Evolutionary conservation across 139 green algal genomes (phyloP).

Genomic region (Chlorella ohadii): DNA sequence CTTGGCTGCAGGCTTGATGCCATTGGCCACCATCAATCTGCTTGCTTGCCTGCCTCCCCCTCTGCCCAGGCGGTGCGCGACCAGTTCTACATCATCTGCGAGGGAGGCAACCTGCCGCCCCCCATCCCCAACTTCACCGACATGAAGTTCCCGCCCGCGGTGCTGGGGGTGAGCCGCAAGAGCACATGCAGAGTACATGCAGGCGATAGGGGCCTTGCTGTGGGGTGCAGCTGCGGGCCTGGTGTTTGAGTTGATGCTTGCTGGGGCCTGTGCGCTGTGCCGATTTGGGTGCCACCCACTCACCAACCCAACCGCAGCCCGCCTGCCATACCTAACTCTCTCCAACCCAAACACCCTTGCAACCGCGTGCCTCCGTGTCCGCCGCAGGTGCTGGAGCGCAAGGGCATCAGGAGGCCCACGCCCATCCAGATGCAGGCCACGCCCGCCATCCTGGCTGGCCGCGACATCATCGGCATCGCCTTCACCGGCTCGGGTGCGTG

Average conservation of each 20-base stretch:
- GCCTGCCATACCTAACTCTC: no score
- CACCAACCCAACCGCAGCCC: no score
- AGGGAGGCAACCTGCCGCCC: conserved; percentile 88
- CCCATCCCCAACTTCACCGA: conserved; percentile 86
- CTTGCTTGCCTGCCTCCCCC: not conserved
- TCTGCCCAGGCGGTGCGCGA: conserved; percentile 77
- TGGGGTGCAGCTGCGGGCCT: no score
- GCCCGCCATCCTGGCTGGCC: conserved; percentile 89
- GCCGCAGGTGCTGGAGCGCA: conserved; percentile 73
- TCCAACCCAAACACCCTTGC: no score
- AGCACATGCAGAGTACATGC: no score
- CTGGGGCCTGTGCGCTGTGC: no score
- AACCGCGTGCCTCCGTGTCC: no score
- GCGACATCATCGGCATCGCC: conserved; percentile 99
- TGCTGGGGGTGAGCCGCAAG: conserved; percentile 50
- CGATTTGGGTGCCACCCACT: no score
- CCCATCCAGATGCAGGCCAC: conserved; percentile 97
- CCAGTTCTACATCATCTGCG: conserved; percentile 90
- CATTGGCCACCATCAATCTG: no score
- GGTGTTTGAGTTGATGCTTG: no score
- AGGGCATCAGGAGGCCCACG: conserved; percentile 91
- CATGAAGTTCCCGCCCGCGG: conserved; percentile 72
- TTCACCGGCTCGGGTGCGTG: conserved; percentile 85
- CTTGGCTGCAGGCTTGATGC: no score
- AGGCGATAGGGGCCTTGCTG: no score